Base-by-base conservation (phyloP, 148 eudicot genomes). In the Diospyros lotus region DNA sequence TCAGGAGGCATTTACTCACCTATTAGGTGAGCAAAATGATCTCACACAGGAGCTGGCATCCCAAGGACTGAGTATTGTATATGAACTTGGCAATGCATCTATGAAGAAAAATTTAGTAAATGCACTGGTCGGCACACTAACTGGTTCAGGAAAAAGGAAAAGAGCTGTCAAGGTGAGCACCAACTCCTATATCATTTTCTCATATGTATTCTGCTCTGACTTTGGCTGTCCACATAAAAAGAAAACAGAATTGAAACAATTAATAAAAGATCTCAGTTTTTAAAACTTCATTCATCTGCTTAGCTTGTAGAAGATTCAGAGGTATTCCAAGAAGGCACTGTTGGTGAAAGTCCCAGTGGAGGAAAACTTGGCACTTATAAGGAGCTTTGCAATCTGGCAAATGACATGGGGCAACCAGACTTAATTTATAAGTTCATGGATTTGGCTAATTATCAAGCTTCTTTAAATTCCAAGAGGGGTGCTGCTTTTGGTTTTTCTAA, bases 361-460 rank as follows among this genome's bases (percentile, higher is more conserved):
- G 98, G 96, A 65, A 94, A 94, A 75, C 86, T 94, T 72, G 85
- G 90, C 82, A 94, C 98, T 50, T 94, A 94, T 58, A 94, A 92
- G 87, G 98, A 94, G 87, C 90, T 94, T 17, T 94, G 98, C 83
- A 90, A 74, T 79, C 84, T 94, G 70, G 98, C 98, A 67, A 94
- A 90, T 71, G 98, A 94, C 83, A 94, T 94, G 97, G 98, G 98
- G 53, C 98, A 94, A 71, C 98, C 98, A 60, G 98, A 94, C 78
- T 84, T 94, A 44, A 89, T 94, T 45, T 94, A 94, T 75, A 94
- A 94, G 77, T 92, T 94, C 82, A 94, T 94, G 98, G 98, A 94
- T 82, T 81, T 94, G 63, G 97, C 98, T 65, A 94, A 94, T 85
- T 90, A 94, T 84, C 98, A 94, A 75, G 91, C 94, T 60, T 90